Percentiles rank a stretch among this genome's conserved stretches.
These are phyloP conservation scores for Calcarisporium arbuscula DNA, from an alignment of 2,329 filamentous ascomycete genomes.

Conservation along the genomic window DNA sequence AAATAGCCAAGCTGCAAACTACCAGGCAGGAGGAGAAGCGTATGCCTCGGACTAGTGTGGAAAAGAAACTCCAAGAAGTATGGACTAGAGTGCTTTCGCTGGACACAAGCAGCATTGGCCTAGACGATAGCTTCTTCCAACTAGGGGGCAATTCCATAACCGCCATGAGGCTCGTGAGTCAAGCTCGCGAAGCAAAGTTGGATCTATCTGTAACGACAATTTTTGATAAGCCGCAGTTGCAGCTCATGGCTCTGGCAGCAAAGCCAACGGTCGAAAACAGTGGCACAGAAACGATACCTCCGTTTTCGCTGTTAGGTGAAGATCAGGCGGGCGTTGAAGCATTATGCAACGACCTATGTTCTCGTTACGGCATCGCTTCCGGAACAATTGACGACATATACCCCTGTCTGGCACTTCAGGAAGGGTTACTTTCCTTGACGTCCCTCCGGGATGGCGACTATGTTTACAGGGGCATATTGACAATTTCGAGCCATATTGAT, in stretches of 20 bases:
- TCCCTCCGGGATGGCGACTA: no score
- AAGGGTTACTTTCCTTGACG: no score
- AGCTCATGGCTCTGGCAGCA: slow-evolving; percentile 4
- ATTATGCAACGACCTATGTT: no score
- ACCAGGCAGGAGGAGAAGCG: not conserved
- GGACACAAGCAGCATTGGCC: slow-evolving; percentile 17
- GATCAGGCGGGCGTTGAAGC: no score
- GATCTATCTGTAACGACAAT: not conserved
- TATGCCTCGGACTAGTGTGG: not conserved
- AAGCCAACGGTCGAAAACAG: no score
- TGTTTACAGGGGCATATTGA: no score
- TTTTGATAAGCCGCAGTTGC: slow-evolving; percentile 5
- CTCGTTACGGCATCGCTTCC: no score
- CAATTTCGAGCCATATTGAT: not conserved
- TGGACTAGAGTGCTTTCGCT: slow-evolving; percentile 25
- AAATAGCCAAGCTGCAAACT: not conserved
- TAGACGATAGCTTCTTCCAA: slow-evolving; percentile 30
- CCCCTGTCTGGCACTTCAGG: slow-evolving; percentile 2
- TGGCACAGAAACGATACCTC: no score
- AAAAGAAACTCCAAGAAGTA: slow-evolving; percentile 3
- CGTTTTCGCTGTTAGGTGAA: no score
- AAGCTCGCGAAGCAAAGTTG: not conserved
- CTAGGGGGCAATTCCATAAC: slow-evolving; percentile 38
- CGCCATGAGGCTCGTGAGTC: slow-evolving; percentile 25
- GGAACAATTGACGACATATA: slow-evolving; percentile 3